Evolutionary conservation across 2,329 filamentous ascomycete species (phyloP), one percentile per base, ranked within the genome.

Genomic region (Colletotrichum tamarilloi): DNA sequence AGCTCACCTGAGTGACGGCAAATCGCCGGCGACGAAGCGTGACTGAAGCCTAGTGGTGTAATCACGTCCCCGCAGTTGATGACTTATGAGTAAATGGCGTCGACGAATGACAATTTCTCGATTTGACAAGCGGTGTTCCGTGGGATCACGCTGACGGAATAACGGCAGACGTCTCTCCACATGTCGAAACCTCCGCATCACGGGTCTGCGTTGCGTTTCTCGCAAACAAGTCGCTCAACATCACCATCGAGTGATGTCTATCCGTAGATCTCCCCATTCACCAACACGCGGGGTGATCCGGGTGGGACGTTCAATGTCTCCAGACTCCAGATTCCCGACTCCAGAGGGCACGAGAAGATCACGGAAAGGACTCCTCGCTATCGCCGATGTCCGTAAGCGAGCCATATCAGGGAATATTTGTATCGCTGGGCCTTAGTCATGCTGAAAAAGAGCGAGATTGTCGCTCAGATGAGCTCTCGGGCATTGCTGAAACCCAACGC

Each of bases 401-500:
- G 24, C 42, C 16, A n/a, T 14, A 62, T 65, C 57, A 52, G 11
- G 52, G 60, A 52, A 8, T 42, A 35, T 32, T 55, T 22, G 32
- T 32, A 30, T 58, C 42, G 49, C 14, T 11, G 16, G n/a, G 35
- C n/a, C 55, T 65, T 70, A 69, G 66, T 69, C 70, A 69, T 63
- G 30, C 42, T 57, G 35, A 22, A 49, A 26, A 52, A 22, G 26
- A 28, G 42, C 38, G 19, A 62, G 24, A 16, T 38, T 22, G 16
- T 70, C 46, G 56, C 66, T 73, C 67, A 55, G 70, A 65, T 62
- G 68, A 22, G 42, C 67, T 70, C 67, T 70, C 56, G 60, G 70
- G 70, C 67, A 56, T 46, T 73, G 60, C 67, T 73, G 67, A 73
- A 73, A 70, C 70, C 67, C 42, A 64, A 30, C 32, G 32, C 32